A percentile compares a stretch with the other conserved stretches of the same genome.
Conservation (phyloP, 192 early-diverging fungal genomes). For the Allomyces javanicus region DNA sequence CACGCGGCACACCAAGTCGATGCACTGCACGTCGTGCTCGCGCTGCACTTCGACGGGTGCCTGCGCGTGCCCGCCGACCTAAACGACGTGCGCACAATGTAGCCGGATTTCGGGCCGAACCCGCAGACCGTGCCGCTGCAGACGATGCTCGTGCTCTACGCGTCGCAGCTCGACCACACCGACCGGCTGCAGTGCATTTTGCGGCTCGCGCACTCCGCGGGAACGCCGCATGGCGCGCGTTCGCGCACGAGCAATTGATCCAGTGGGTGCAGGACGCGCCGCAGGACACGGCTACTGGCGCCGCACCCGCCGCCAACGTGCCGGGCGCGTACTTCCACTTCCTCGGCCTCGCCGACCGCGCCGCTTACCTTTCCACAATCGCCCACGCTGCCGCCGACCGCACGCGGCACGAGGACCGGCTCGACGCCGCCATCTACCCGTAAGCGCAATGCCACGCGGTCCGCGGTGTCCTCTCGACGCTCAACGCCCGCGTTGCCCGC, state of each 20-base stretch:
- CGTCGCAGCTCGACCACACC: neutral
- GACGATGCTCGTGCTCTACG: neutral
- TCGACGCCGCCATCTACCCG: neutral
- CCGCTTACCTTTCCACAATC: neutral
- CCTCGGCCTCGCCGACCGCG: neutral
- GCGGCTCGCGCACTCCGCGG: neutral
- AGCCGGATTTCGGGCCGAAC: neutral
- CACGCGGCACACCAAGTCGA: conserved; percentile 45
- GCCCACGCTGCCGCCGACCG: neutral
- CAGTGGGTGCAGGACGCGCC: neutral
- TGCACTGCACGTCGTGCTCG: conserved; percentile 77
- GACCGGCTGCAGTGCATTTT: neutral
- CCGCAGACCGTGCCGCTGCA: neutral
- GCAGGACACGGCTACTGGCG: neutral
- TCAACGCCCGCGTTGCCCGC: neutral
- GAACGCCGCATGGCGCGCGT: neutral
- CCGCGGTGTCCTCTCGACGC: neutral
- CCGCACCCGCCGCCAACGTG: too few species aligned
- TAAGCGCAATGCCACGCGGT: neutral
- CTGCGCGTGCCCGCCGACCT: conserved; percentile 44
- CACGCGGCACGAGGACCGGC: neutral
- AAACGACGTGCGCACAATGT: conserved; percentile 2
- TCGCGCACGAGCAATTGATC: neutral
- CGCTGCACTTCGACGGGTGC: conserved; percentile 56
- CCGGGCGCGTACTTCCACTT: neutral